Evolutionary conservation across 192 early-diverging fungal species (phyloP).

Genomic region (Neocallimastix lanati): DNA sequence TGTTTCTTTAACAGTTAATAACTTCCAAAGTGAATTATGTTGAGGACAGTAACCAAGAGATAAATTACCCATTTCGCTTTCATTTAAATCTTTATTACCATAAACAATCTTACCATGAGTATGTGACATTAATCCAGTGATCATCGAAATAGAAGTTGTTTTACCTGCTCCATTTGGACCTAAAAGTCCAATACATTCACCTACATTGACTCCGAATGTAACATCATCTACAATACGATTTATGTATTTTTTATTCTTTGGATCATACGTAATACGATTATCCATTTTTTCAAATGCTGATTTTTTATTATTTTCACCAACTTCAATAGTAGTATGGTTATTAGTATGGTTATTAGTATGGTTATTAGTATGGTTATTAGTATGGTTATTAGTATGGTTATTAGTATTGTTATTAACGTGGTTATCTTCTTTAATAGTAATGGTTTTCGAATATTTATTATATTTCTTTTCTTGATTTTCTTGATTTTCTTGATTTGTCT

Average conservation of each 20-base stretch:
- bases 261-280: not conserved
- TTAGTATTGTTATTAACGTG: not conserved
- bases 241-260: not conserved
- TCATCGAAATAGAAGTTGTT: not conserved
- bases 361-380: no score
- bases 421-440: not conserved
- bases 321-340: no score
- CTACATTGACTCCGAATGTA: not conserved
- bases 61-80: no score
- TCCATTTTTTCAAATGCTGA: not conserved
- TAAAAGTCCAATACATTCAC: not conserved
- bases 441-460: not conserved
- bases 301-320: not conserved
- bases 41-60: no score
- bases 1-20: no score
- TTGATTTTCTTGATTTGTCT: no score
- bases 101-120: no score
- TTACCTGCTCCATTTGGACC: not conserved
- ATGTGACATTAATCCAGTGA: no score
- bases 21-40: no score
- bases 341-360: no score
- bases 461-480: no score
- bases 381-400: not conserved
- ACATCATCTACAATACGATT: not conserved
- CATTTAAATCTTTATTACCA: no score